Base-by-base conservation (phyloP, 2,329 filamentous ascomycete genomes). In the Dothistroma pini region DNA sequence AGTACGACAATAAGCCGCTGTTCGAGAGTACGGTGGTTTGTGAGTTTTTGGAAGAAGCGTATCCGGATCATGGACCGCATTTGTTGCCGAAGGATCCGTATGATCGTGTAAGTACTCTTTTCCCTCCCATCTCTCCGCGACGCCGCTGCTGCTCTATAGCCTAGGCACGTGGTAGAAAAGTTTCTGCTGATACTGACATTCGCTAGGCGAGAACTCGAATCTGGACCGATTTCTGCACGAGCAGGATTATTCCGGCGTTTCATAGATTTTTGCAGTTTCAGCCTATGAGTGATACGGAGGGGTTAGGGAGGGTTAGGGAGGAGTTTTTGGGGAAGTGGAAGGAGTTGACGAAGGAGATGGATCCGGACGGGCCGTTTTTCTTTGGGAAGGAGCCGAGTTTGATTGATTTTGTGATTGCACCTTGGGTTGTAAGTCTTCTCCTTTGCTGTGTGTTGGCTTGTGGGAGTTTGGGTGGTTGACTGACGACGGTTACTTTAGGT, bases 11-110 rank as follows among this genome's bases (percentile, higher is more conserved):
- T 65, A 86, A 85, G 70, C 84, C 88, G 0, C 78, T 93, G 7
- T 91, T 89, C 68, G 89, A 93, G 73, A 89, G 86, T 69, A 84
- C 80, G 8, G 83, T 93, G 52, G 81, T 93, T 41, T 87, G 86
- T 75, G 89, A 92, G 72, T 93, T 90, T 66, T 79, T 93, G 0
- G 86, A 93, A 65, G 89, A 93, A 63, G 85, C 84, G 0, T 91
- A 85, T 63, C 77, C 81, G 0, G 78, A 79, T 4, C 81, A 70
- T 74, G 78, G 58, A 57, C 80, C 79, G 1, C 72, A 75, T 1
- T 73, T 93, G 4, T 75, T 90, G 10, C 86, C 89, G 2, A 35
- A 35, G 0, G 84, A 86, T 58, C 77, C 84, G 0, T 93, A 90
- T 69, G 80, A 85, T 57, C 80, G 83, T 56, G 89, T n/a, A n/a